phyloP scores from a whole-genome alignment of 2,329 filamentous ascomycete genomes.

The Botryotinia calthae region DNA sequence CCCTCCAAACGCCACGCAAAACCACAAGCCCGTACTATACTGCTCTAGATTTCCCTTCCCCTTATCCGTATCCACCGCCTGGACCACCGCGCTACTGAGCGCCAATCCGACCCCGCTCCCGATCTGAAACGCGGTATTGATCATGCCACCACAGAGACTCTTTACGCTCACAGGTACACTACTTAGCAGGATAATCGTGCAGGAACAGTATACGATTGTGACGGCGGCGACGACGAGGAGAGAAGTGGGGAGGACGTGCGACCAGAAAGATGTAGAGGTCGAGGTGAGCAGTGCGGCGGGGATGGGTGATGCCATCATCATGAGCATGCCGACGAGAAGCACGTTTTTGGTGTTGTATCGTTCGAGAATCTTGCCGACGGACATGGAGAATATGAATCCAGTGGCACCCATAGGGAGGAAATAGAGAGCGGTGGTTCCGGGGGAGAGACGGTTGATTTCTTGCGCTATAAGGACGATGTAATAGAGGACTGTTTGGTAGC shows the following conservation, averaged over 20 bases:
- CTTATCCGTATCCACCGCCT: constrained; percentile 42
- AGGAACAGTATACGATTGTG: constrained; percentile 44
- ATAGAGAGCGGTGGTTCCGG: constrained; percentile 42
- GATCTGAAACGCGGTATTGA: constrained; percentile 46
- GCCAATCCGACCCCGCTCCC: constrained; percentile 44
- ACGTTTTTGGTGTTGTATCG: constrained; percentile 37
- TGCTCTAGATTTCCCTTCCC: constrained; percentile 39
- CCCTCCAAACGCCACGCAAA: constrained; percentile 43
- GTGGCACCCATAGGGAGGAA: constrained; percentile 44
- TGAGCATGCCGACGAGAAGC: constrained; percentile 15
- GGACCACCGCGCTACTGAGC: constrained; percentile 42
- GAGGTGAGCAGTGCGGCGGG: neutral
- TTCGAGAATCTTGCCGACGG: constrained; percentile 41
- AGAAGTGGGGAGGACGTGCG: constrained; percentile 9
- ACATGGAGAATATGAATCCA: constrained; percentile 42
- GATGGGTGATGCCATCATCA: constrained; percentile 16
- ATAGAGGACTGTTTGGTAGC: constrained; percentile 45
- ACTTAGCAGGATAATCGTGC: constrained; percentile 43
- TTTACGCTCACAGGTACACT: constrained; percentile 44
- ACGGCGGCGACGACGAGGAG: constrained; percentile 42
- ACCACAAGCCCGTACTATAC: constrained; percentile 44
- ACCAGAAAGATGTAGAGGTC: neutral
- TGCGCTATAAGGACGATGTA: constrained; percentile 45
- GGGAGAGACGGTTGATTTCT: constrained; percentile 42
- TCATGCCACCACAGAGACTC: constrained; percentile 43